Base-by-base conservation (phyloP, 176 grass and related monocot genomes). In the Triticum monococcum region DNA sequence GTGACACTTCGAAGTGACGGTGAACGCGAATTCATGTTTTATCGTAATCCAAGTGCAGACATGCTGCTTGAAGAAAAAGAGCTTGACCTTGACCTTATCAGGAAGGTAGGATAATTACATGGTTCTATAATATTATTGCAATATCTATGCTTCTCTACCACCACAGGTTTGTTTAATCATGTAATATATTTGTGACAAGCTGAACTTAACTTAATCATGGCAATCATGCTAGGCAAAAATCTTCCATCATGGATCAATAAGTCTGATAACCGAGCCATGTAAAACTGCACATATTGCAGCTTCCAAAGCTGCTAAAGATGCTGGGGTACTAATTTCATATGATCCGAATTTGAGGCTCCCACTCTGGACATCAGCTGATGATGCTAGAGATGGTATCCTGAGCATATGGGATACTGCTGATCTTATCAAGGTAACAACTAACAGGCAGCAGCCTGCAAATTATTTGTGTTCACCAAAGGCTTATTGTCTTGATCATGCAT, bases 1-100 rank as follows among this genome's bases (percentile, higher is more conserved):
- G 97, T 99, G 43, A 96, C 94, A 79, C 84, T 99, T 20, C 67
- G 85, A 89, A 99, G 82, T 83, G 94, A 99, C 23, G 94, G 94
- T 80, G 94, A 96, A 88, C 91, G 94, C 20, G 97, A 96, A 85
- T 99, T 99, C 88, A 99, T 99, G 97, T 99, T 99, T 89, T 99
- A 94, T 43, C 93, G 97, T 43, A 99, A 99, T 89, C 97, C 94
- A 83, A 99, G 97, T 91, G 97, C 97, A 72, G 97, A 99, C 85
- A 99, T 99, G 97, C 90, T 99, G 72, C 97, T 94, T 79, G 90
- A 96, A 92, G 90, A 92, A 85, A 81, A 91, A 64, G 97, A 99
- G 86, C 97, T 99, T 69, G 90, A 99, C 77, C 85, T 94, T 83
- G 88, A 99, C 68, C 79, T 99, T 73, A 94, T 96, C 71, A 94